These are phyloP conservation scores for Saccharomyces cerevisiae DNA, from an alignment of 805 yeast genomes.

Conservation along the genomic window DNA sequence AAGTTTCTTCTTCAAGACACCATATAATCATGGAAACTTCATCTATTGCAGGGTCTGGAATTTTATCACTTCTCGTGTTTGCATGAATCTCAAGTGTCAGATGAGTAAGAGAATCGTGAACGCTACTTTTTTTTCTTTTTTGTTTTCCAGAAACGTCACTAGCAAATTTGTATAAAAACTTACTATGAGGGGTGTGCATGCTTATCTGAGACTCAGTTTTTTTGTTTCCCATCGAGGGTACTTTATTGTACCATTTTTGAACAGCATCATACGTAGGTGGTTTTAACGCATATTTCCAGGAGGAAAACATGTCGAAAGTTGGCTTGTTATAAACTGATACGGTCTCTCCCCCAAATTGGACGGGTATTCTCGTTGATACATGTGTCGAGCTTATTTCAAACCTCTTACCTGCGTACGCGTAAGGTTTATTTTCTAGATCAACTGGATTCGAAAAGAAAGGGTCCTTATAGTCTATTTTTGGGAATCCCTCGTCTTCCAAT, in stretches of 20 bases:
- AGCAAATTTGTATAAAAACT: conserved; percentile 7
- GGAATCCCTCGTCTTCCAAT: conserved; percentile 40
- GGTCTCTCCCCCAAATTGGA: conserved; percentile 18
- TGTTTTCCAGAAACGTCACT: conserved; percentile 14
- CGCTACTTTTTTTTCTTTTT: conserved; percentile 31
- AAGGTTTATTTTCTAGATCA: conserved; percentile 48
- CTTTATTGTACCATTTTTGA: conserved; percentile 2
- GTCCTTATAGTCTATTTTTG: conserved; percentile 47
- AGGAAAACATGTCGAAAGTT: conserved; percentile 4
- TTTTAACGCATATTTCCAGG: conserved; percentile 39
- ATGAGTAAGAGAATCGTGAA: conserved; percentile 44
- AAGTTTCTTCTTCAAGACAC: conserved; percentile 42
- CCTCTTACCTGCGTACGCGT: conserved; percentile 60
- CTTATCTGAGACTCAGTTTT: conserved; percentile 44
- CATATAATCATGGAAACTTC: conserved; percentile 55
- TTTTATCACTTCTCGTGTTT: conserved; percentile 38
- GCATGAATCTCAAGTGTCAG: conserved; percentile 63
- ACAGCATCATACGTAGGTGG: conserved; percentile 45
- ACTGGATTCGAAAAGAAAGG: conserved; percentile 52
- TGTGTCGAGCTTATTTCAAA: conserved; percentile 41
- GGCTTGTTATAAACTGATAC: conserved; percentile 3
- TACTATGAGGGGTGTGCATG: conserved; percentile 36
- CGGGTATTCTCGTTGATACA: conserved; percentile 26
- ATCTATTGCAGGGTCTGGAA: conserved; percentile 64
- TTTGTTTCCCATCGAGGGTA: conserved; percentile 4